Conservation (phyloP, 1,139 yeast species). For the Candida sanyaensis region DNA sequence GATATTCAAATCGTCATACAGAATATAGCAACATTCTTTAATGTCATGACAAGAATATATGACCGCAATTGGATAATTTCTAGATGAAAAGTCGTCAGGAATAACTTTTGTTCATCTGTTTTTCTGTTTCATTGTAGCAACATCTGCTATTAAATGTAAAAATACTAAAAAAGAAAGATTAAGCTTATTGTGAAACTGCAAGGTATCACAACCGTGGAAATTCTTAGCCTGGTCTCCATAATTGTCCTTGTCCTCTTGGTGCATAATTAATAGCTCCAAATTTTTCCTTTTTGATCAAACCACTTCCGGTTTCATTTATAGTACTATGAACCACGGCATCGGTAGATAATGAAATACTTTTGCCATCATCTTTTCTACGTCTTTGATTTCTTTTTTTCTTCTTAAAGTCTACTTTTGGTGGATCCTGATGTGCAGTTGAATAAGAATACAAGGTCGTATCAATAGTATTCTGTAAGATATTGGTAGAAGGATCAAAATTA, state of each 20-base stretch:
- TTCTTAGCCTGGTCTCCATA: constrained; percentile 45
- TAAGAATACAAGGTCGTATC: constrained; percentile 36
- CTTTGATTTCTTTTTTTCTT: constrained; percentile 6
- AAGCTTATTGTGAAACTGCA: not conserved
- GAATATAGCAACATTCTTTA: no score
- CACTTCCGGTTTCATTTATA: constrained; percentile 16
- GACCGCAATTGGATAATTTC: no score
- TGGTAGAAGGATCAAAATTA: constrained; percentile 24
- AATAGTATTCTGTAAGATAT: constrained; percentile 37
- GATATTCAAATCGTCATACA: no score
- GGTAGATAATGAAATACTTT: constrained; percentile 7
- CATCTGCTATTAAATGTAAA: not conserved
- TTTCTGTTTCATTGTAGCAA: not conserved
- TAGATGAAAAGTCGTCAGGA: no score
- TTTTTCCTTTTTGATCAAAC: constrained; percentile 36
- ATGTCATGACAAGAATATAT: no score
- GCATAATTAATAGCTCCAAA: constrained; percentile 52
- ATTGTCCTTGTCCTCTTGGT: constrained; percentile 53
- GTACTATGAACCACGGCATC: constrained; percentile 21
- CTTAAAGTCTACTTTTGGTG: constrained; percentile 7
- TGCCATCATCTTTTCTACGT: constrained; percentile 1
- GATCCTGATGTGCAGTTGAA: constrained; percentile 9
- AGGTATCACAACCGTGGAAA: not conserved
- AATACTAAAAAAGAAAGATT: not conserved
- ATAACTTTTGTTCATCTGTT: not conserved